Base-by-base conservation (phyloP, 1,284 basidiomycete genomes). In the Cystobasidiaceae sp. region DNA sequence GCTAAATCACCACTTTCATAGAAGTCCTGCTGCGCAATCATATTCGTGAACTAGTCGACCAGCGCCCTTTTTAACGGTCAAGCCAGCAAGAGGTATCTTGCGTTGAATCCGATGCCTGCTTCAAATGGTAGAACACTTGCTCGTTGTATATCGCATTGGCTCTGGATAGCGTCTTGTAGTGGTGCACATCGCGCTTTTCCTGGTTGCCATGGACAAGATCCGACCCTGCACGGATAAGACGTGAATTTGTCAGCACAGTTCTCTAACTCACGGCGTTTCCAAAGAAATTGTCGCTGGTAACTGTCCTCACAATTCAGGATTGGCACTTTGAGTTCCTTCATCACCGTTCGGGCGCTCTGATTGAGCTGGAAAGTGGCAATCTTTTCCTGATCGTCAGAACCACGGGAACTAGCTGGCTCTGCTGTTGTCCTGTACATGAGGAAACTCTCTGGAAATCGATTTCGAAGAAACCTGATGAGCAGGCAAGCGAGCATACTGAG, bases 371-470 rank as follows among this genome's bases (percentile, higher is more conserved):
- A 64, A 7, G 56, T 44, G 19, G 51, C 33, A n/a, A 64, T 64
- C 28, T 32, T 39, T 28, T 64, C 52, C 8, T 64, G 51, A 25
- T 64, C 61, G 7, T 50, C 45, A 8, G 21, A n/a, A 19, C 39
- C 45, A 28, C 41, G 21, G 11, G 43, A 28, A 30, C 48, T 37
- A 28, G 27, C 46, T 17, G 61, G 61, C 19, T 44, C 17, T 6
- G 60, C 54, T 8, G 60, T 62, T 2, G 61, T 64, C 19, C 61
- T 21, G 25, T 64, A 64, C 41, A 64, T 52, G n/a, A 64, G 32
- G 39, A 34, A 19, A 23, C 32, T 44, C 4, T 37, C 30, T 15
- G 61, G 61, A 34, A 56, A 64, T 5, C 49, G 17, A 41, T 15
- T 34, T 46, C 28, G 46, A 48, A 5, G n/a, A n/a, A 9, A 39